Conservation (phyloP, 192 early-diverging fungal genomes). For the Neocallimastix lanati region DNA sequence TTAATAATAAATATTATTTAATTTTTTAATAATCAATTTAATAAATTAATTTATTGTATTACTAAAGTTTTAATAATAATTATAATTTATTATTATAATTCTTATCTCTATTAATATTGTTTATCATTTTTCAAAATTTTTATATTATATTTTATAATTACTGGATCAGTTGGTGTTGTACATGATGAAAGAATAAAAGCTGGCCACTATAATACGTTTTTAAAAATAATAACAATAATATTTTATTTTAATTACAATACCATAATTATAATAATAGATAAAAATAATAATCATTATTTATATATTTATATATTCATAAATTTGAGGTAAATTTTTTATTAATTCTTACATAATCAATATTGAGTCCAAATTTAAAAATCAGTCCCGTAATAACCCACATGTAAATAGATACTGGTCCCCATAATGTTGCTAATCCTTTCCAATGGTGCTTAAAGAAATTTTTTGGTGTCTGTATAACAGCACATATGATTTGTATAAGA, state of each 20-base stretch:
- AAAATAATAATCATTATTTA: no score
- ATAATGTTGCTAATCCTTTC: conserved; percentile 41
- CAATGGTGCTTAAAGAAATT: conserved; percentile 52
- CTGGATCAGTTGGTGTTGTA: conserved; percentile 82
- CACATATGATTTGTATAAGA: conserved; percentile 76
- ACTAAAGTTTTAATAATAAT: no score
- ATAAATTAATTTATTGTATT: no score
- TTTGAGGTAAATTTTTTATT: no score
- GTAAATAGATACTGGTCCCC: conserved; percentile 58
- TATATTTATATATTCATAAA: no score
- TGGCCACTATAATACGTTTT: conserved; percentile 41
- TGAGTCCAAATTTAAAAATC: conserved; percentile 25
- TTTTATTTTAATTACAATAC: no score
- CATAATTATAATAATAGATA: no score
- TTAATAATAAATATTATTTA: no score
- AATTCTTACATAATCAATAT: conserved; percentile 34
- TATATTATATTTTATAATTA: conserved; percentile 10
- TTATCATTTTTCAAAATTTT: background rate
- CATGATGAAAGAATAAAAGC: conserved; percentile 64
- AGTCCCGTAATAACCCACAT: conserved; percentile 62
- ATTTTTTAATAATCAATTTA: no score
- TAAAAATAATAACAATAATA: no score
- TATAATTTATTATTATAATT: no score
- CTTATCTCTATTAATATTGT: no score
- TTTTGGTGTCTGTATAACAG: conserved; percentile 57